Percentiles rank a stretch among this genome's conserved stretches.
Evolutionary conservation across 257 asterid species (phyloP).

Genomic region (Scutellaria barbata): DNA sequence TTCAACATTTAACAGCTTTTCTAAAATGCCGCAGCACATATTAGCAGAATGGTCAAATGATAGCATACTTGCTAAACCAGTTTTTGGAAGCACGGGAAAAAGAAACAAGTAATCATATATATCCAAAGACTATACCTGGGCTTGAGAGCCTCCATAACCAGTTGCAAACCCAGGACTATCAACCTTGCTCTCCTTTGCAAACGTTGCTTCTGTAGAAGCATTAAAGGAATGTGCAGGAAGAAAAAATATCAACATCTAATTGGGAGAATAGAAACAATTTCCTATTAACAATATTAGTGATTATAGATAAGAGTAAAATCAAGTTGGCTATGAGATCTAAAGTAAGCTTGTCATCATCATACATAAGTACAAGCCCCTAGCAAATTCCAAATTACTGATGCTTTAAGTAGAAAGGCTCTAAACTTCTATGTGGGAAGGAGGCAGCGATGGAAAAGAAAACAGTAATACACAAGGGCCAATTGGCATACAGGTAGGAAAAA

Average conservation of each 20-base stretch:
- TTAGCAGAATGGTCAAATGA: neutral
- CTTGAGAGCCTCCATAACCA: conserved; percentile 44
- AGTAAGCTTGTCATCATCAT: neutral
- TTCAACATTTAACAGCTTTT: neutral
- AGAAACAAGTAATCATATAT: too few relatives aligned
- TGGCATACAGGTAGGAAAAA: conserved; percentile 8
- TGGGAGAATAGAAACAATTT: neutral
- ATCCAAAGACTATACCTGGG: conserved; percentile 46
- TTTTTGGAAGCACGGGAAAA: too few relatives aligned
- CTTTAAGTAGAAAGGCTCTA: neutral
- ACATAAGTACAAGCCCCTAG: conserved; percentile 7
- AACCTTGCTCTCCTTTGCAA: conserved; percentile 43
- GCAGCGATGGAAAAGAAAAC: too few relatives aligned
- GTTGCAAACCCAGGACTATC: conserved; percentile 47
- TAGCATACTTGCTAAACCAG: too few relatives aligned
- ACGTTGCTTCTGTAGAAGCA: conserved; percentile 48
- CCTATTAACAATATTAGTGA: neutral
- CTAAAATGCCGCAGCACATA: neutral
- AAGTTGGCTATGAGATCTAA: neutral
- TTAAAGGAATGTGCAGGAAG: conserved; percentile 17
- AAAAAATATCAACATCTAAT: conserved; percentile 6
- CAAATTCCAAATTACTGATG: neutral
- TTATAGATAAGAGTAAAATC: conserved; percentile 3
- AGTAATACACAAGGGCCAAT: conserved; percentile 9
- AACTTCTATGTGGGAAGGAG: neutral